Base-by-base conservation (phyloP, 2,329 filamentous ascomycete species). In the Aspergillus sp. region DNA sequence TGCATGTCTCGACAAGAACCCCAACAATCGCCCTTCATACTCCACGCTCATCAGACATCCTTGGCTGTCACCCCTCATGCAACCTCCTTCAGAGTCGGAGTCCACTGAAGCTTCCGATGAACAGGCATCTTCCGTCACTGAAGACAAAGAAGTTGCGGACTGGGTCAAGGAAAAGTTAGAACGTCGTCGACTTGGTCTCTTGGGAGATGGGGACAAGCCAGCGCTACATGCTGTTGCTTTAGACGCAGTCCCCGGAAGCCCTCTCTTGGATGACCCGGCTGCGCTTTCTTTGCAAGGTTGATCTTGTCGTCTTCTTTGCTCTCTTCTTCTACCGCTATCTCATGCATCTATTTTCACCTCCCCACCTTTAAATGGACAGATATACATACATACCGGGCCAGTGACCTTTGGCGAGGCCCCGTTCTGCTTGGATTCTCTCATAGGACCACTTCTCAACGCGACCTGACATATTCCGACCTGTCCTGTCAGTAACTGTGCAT, bases 21-120 rank as follows among this genome's bases (percentile, higher is more conserved):
- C 93, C 7, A 87, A 88, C 54, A 80, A 94, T 47, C 83, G 93
- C n/a, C 91, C 90, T n/a, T 93, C 87, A 0, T 98, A 98, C 63
- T 82, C 85, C 40, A 90, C 88, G 76, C 79, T 98, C 5, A 77
- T 98, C 8, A 82, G 88, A 57, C 91, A 97, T 61, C 82, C 88
- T 27, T 98, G 93, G 93, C 77, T 98, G 5, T 77, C 82, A 7
- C 76, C 81, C 1, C 74, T 95, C 32, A 79, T 84, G 50, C 86
- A 90, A 54, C 88, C 88, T 2, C 77, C 82, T n/a, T 86, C 82
- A 1, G 88, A 90, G 48, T 69, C 77, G 0, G 84, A 88, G 47
- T 57, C 41, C 19, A 32, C 60, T 50, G 49, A 57, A 46, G 64
- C 63, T 34, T 51, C 59, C 26, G 61, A 65, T 13, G 62, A 62